phyloP scores from a whole-genome alignment of 345 rosid genomes.

The Eucalyptus regnans region DNA sequence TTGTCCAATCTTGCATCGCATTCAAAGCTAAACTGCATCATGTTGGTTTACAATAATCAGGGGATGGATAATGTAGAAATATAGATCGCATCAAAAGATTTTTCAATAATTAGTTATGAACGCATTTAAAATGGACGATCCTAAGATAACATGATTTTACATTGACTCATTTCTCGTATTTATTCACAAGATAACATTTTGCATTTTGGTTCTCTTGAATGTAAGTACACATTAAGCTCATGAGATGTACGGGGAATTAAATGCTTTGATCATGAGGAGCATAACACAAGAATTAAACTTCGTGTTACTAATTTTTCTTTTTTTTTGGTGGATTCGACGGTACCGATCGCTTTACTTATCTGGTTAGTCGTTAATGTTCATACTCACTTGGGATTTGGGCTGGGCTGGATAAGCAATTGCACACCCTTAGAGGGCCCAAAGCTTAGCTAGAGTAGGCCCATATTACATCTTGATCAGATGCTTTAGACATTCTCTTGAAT shows the following conservation, averaged over 20 bases:
- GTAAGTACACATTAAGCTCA: neutral
- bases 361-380: neutral
- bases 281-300: neutral
- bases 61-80: neutral
- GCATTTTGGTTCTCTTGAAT: neutral
- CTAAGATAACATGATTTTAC: neutral
- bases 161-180: rapidly evolving
- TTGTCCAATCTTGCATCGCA: no score
- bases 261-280: neutral
- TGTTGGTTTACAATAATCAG: neutral
- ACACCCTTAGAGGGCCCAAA: neutral
- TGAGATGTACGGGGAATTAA: neutral
- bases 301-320: no score
- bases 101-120: neutral
- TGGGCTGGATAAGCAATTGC: neutral
- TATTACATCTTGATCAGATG: neutral
- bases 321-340: neutral
- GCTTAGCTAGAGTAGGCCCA: neutral
- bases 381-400: neutral
- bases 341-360: no score
- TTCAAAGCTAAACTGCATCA: neutral
- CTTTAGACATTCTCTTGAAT: neutral
- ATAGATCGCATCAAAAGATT: rapidly evolving
- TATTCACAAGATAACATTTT: neutral
- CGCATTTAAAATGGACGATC: neutral